These are phyloP conservation scores for Pseudogymnoascus sp. DNA, from an alignment of 2,329 filamentous ascomycete genomes.

Conservation along the genomic window DNA sequence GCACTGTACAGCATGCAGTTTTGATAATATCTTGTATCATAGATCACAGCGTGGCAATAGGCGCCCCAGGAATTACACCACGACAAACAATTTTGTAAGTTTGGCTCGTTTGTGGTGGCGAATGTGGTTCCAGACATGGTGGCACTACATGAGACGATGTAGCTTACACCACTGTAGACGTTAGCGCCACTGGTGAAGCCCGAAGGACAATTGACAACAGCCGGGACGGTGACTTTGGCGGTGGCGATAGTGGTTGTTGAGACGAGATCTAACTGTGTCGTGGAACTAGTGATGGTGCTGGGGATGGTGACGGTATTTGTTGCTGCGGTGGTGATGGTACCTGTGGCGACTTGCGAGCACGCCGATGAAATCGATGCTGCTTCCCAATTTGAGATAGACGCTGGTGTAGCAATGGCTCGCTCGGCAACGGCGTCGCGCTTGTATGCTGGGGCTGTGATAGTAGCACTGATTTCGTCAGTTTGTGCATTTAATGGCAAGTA, in stretches of 20 bases:
- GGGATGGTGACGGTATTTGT: background rate
- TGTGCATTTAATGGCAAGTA: background rate
- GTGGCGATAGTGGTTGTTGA: background rate
- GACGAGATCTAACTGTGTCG: background rate
- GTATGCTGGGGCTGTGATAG: background rate
- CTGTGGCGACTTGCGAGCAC: background rate
- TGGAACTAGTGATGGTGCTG: background rate
- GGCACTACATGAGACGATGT: background rate
- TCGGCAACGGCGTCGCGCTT: background rate
- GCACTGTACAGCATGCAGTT: background rate
- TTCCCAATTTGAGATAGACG: background rate
- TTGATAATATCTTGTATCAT: background rate
- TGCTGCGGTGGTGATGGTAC: background rate
- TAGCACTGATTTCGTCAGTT: background rate
- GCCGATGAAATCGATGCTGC: background rate
- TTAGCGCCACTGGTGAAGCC: background rate
- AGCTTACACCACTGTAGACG: background rate
- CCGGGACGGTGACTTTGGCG: background rate
- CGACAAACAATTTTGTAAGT: background rate
- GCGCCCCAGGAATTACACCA: background rate
- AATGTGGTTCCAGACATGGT: background rate
- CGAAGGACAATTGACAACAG: background rate
- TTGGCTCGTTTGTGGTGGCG: background rate
- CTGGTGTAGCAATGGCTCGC: background rate
- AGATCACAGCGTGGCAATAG: background rate